Conservation (phyloP, 2,329 filamentous ascomycete genomes). For the Alternaria burnsii region DNA sequence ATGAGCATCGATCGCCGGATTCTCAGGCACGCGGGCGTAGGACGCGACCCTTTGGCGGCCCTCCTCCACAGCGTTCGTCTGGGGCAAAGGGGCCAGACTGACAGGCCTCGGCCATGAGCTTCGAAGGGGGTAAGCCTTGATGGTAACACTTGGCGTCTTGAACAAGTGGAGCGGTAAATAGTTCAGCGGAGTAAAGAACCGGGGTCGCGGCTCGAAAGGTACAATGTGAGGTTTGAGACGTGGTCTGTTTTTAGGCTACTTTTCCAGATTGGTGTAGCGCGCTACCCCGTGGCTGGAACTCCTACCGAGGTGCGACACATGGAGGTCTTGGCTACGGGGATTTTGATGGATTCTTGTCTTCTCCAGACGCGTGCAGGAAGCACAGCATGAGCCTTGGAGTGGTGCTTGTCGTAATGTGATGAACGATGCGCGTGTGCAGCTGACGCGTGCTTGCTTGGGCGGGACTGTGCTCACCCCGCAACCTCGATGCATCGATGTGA, state of each 20-base stretch:
- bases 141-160: conserved; percentile 41
- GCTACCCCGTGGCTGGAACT: conserved; percentile 25
- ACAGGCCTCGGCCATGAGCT: conserved; percentile 37
- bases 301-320: conserved; percentile 44
- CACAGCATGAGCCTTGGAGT: conserved; percentile 15
- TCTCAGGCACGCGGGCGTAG: conserved; percentile 24
- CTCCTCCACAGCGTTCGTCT: conserved; percentile 38
- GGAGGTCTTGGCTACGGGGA: conserved; percentile 29
- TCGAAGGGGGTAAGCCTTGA: conserved; percentile 39
- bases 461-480: conserved; percentile 7
- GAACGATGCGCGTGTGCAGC: conserved; percentile 25
- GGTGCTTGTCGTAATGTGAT: conserved; percentile 28
- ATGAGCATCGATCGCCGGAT: conserved; percentile 23
- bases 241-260: conserved; percentile 26
- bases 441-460: conserved; percentile 27
- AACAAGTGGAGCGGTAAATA: conserved; percentile 32
- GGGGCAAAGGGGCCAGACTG: conserved; percentile 22
- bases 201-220: conserved; percentile 19
- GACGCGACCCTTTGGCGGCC: conserved; percentile 25
- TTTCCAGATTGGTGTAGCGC: conserved; percentile 23
- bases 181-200: conserved; percentile 24
- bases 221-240: conserved; percentile 30
- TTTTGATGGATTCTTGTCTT: conserved; percentile 7
- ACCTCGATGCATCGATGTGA: not conserved
- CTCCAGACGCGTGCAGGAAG: conserved; percentile 15